These are phyloP conservation scores for Salix purpurea DNA, from an alignment of 345 rosid species.

Conservation along the genomic window DNA sequence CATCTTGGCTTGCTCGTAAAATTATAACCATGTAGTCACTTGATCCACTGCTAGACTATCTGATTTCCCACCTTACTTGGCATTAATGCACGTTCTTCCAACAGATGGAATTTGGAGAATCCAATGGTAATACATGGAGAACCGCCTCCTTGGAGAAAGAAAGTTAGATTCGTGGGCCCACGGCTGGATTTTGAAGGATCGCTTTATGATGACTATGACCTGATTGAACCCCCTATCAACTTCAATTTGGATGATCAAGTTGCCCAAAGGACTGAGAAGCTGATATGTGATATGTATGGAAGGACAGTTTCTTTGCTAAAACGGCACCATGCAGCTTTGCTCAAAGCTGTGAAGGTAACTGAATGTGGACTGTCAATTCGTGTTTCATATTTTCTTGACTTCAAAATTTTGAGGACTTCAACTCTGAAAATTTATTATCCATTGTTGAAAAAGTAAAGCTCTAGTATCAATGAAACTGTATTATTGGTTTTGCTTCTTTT, in stretches of 20 bases:
- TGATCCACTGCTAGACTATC: neutral
- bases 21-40: slow-evolving; percentile 61
- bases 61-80: slow-evolving; percentile 1
- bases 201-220: slow-evolving; percentile 68
- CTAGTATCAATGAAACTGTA: too few species aligned
- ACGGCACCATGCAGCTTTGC: slow-evolving; percentile 72
- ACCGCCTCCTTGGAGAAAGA: slow-evolving; percentile 88
- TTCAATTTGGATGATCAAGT: slow-evolving; percentile 81
- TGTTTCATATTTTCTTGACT: neutral
- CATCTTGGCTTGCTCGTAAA: slow-evolving; percentile 97
- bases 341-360: slow-evolving; percentile 75
- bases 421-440: too few species aligned
- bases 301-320: slow-evolving; percentile 62
- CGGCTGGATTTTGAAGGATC: slow-evolving; percentile 91
- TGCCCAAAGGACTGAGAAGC: slow-evolving; percentile 67
- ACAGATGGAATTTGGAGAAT: slow-evolving; percentile 93
- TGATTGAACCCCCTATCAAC: slow-evolving; percentile 74
- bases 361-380: neutral
- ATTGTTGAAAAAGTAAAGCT: neutral
- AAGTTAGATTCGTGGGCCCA: slow-evolving; percentile 70
- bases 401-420: neutral
- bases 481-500: too few species aligned
- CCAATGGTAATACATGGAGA: slow-evolving; percentile 94
- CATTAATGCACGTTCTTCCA: slow-evolving; percentile 6
- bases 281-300: slow-evolving; percentile 50